Evolutionary conservation across 495 filamentous ascomycete genomes (phyloP).

Genomic region (Lophium mytilinum): DNA sequence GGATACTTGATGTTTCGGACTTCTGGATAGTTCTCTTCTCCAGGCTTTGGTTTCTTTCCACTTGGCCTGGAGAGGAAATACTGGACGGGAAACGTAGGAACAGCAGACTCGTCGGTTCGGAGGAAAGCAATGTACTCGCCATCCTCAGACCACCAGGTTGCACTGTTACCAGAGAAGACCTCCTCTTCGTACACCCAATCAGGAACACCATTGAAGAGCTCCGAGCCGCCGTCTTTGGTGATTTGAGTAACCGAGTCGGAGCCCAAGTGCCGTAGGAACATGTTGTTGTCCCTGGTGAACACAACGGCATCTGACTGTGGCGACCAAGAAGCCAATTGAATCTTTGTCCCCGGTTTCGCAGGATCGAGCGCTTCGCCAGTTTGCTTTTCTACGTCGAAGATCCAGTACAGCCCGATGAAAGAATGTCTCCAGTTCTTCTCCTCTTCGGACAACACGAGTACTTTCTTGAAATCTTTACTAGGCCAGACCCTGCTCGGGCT

Average conservation of each 20-base stretch:
- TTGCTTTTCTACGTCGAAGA: slow-evolving; percentile 84
- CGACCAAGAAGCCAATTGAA: slow-evolving; percentile 87
- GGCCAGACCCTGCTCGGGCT: slow-evolving; percentile 56
- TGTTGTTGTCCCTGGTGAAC: slow-evolving; percentile 81
- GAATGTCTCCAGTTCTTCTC: slow-evolving; percentile 84
- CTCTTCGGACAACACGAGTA: slow-evolving; percentile 64
- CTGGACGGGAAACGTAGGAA: slow-evolving; percentile 89
- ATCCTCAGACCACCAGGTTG: slow-evolving; percentile 89
- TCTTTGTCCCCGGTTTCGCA: slow-evolving; percentile 50
- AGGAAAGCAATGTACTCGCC: slow-evolving; percentile 84
- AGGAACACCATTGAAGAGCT: slow-evolving; percentile 93
- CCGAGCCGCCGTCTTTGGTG: slow-evolving; percentile 74
- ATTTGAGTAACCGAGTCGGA: slow-evolving; percentile 56
- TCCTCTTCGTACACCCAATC: slow-evolving; percentile 99
- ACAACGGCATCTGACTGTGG: slow-evolving; percentile 76
- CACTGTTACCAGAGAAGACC: slow-evolving; percentile 71
- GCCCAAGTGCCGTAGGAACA: slow-evolving; percentile 68
- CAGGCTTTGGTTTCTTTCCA: slow-evolving; percentile 58
- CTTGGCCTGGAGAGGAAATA: slow-evolving; percentile 88
- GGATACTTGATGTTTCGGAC: slow-evolving; percentile 91
- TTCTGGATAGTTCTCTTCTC: slow-evolving; percentile 86
- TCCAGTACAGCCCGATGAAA: slow-evolving; percentile 76
- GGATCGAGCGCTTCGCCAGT: slow-evolving; percentile 71
- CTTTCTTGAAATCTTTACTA: slow-evolving; percentile 74
- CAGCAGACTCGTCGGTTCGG: slow-evolving; percentile 82